Evolutionary conservation across 2,329 filamentous ascomycete genomes (phyloP).

Genomic region (Colletotrichum graminicola): DNA sequence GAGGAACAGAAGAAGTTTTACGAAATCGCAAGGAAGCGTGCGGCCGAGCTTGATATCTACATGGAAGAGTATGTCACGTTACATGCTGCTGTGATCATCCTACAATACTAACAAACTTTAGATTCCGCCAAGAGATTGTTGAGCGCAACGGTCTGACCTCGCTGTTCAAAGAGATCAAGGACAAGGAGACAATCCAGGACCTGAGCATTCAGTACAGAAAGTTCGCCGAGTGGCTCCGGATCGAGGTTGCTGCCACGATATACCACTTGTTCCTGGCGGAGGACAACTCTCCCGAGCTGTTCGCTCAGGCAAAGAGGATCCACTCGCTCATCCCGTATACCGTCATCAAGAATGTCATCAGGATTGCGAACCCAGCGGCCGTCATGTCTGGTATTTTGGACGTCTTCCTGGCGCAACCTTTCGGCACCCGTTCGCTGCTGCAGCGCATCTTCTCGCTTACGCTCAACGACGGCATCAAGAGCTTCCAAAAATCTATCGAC

Average conservation of each 20-base stretch:
- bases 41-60: constrained; percentile 93
- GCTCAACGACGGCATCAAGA: constrained; percentile 88
- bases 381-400: constrained; percentile 98
- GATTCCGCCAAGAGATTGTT: constrained; percentile 76
- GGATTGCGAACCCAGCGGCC: constrained; percentile 93
- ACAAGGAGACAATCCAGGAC: constrained; percentile 88
- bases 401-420: constrained; percentile 94
- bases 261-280: constrained; percentile 98
- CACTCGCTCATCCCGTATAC: constrained; percentile 95
- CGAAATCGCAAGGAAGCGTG: constrained; percentile 90
- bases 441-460: constrained; percentile 96
- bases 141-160: constrained; percentile 86
- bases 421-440: constrained; percentile 88
- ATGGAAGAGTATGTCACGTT: constrained; percentile 81
- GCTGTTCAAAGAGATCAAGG: constrained; percentile 91
- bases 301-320: constrained; percentile 92
- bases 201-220: constrained; percentile 97
- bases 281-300: constrained; percentile 96
- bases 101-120: constrained; percentile 49
- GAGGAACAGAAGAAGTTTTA: constrained; percentile 96
- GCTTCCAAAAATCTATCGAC: constrained; percentile 89
- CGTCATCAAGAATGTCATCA: constrained; percentile 95
- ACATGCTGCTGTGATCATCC: constrained; percentile 40
- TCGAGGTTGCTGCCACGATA: constrained; percentile 95
- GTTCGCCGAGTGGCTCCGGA: constrained; percentile 97